These are phyloP conservation scores for Penicillium sp. DNA, from an alignment of 2,329 filamentous ascomycete species.

Conservation along the genomic window DNA sequence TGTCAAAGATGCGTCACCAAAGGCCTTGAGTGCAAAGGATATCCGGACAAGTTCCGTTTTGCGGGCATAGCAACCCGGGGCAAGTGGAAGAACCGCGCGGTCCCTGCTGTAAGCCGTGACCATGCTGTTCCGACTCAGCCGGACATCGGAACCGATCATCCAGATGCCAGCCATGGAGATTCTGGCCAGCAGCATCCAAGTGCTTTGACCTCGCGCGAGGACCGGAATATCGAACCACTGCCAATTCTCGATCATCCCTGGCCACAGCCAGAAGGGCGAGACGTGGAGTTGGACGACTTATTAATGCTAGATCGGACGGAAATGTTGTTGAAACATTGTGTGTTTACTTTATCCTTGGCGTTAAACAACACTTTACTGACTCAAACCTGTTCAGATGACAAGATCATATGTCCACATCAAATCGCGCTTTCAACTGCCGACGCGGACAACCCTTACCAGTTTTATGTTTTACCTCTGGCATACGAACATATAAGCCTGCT, in stretches of 20 bases:
- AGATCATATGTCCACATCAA: slow-evolving; percentile 30
- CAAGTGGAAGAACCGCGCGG: slow-evolving; percentile 29
- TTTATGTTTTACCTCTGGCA: slow-evolving; percentile 30
- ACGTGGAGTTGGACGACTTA: slow-evolving; percentile 2
- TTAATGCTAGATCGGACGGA: slow-evolving; percentile 5
- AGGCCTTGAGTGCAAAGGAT: slow-evolving; percentile 31
- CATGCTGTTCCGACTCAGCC: background rate
- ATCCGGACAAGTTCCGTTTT: slow-evolving; percentile 34
- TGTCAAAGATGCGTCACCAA: slow-evolving; percentile 33
- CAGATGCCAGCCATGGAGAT: background rate
- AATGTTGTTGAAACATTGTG: background rate
- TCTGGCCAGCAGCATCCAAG: background rate
- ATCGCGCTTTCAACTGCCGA: slow-evolving; percentile 25
- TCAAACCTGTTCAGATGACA: slow-evolving; percentile 21
- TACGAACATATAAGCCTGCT: slow-evolving; percentile 28
- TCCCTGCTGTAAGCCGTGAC: slow-evolving; percentile 10
- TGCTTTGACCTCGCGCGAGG: too few relatives aligned
- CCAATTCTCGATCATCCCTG: too few relatives aligned
- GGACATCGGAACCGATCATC: background rate
- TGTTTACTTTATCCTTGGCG: background rate
- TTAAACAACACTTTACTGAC: background rate
- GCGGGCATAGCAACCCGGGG: slow-evolving; percentile 32
- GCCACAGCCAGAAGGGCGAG: background rate
- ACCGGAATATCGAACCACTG: background rate
- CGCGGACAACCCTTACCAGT: slow-evolving; percentile 29